Percentiles rank a stretch among this genome's conserved stretches.
Conservation (phyloP, 495 filamentous ascomycete genomes). For the Cudoniella acicularis region DNA sequence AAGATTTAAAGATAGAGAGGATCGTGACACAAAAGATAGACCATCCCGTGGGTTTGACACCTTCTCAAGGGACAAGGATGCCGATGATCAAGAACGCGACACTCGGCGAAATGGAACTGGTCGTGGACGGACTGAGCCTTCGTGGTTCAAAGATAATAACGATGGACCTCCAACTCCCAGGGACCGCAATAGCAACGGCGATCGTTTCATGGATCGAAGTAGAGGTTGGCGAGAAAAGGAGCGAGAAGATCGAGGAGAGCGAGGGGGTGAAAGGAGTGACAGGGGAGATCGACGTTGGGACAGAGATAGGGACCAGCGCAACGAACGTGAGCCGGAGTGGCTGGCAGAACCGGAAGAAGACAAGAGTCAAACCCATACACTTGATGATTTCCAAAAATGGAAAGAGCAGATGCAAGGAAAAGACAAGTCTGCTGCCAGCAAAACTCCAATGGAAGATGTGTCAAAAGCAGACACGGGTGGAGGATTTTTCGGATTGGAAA, state of each 20-base stretch:
- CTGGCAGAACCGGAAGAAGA: slow-evolving; percentile 73
- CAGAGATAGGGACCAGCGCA: slow-evolving; percentile 53
- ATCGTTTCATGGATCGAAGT: slow-evolving; percentile 23
- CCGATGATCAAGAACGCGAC: slow-evolving; percentile 34
- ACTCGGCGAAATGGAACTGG: slow-evolving; percentile 37
- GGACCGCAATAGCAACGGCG: slow-evolving; percentile 28
- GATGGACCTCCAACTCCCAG: slow-evolving; percentile 19
- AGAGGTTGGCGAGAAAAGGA: slow-evolving; percentile 31
- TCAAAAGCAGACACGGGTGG: slow-evolving; percentile 15
- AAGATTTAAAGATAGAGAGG: slow-evolving; percentile 40
- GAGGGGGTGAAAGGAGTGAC: slow-evolving; percentile 49
- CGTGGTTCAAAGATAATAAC: slow-evolving; percentile 48
- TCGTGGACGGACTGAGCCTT: slow-evolving; percentile 49
- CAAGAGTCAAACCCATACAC: slow-evolving; percentile 66
- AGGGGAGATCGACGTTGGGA: slow-evolving; percentile 51
- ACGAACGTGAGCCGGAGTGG: slow-evolving; percentile 84
- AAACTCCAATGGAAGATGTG: slow-evolving; percentile 30
- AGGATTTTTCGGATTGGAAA: slow-evolving; percentile 36
- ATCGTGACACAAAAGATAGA: slow-evolving; percentile 44
- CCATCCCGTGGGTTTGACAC: slow-evolving; percentile 42
- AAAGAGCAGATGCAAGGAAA: slow-evolving; percentile 69
- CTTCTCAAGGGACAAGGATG: slow-evolving; percentile 46
- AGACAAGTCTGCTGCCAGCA: slow-evolving; percentile 54
- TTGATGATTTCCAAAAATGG: slow-evolving; percentile 93
- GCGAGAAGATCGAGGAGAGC: slow-evolving; percentile 30